These are phyloP conservation scores for Gossypium anomalum DNA, from an alignment of 345 rosid species.

Conservation along the genomic window DNA sequence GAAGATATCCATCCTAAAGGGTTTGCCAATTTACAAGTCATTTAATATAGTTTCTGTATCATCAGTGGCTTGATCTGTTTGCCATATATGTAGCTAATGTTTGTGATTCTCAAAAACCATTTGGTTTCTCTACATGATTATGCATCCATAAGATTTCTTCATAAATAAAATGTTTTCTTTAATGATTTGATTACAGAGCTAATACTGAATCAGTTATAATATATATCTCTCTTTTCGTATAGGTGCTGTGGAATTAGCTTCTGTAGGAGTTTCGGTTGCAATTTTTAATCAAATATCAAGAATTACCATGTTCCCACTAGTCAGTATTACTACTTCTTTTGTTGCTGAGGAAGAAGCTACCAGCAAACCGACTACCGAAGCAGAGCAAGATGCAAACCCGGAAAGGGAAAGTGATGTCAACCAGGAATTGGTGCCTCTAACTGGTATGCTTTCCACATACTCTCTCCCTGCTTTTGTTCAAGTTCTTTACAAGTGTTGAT, in stretches of 20 bases:
- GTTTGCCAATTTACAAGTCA: neutral
- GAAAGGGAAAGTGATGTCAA: constrained; percentile 20
- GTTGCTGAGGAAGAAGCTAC: constrained; percentile 58
- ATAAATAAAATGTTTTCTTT: neutral
- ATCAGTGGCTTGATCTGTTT: neutral
- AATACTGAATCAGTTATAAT: neutral
- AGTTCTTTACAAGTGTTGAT: neutral
- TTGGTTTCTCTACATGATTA: neutral
- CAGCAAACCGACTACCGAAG: constrained; percentile 21
- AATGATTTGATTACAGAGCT: neutral
- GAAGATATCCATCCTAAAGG: neutral
- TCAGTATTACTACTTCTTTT: constrained; percentile 63
- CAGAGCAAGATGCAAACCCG: constrained; percentile 23
- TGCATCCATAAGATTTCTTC: neutral
- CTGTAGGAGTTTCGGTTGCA: constrained; percentile 66
- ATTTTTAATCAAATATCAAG: constrained; percentile 61
- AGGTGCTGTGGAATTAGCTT: constrained; percentile 67
- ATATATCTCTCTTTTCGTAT: constrained; percentile 4
- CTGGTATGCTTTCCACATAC: constrained; percentile 25
- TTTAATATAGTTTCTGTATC: constrained; percentile 1
- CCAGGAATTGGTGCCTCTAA: constrained; percentile 33
- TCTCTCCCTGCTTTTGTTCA: constrained; percentile 7
- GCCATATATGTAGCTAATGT: neutral
- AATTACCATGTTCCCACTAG: constrained; percentile 59
- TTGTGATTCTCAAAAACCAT: neutral